Evolutionary conservation across 2,329 filamentous ascomycete genomes (phyloP).

Genomic region (Aspergillus fijiensis): DNA sequence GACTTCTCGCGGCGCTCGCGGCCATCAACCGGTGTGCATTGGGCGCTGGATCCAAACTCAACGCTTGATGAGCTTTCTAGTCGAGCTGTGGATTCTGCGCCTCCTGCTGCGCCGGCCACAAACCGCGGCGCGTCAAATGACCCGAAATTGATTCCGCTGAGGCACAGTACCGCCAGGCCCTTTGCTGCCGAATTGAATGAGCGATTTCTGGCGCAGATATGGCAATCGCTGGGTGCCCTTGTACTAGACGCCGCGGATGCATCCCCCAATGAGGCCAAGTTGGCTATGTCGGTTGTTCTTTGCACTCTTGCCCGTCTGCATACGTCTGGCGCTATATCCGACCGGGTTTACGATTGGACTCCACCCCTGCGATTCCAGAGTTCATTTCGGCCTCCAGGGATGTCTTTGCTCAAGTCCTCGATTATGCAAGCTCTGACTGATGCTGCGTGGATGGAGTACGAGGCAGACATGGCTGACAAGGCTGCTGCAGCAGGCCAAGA

Average conservation of each 20-base stretch:
- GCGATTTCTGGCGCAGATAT: constrained; percentile 38
- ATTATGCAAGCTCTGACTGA: constrained; percentile 51
- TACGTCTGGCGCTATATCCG: constrained; percentile 44
- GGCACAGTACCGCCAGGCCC: constrained; percentile 28
- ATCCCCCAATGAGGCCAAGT: constrained; percentile 32
- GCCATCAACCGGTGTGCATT: constrained; percentile 32
- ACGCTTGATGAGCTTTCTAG: constrained; percentile 34
- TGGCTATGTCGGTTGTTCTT: constrained; percentile 47
- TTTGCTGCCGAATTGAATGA: constrained; percentile 23
- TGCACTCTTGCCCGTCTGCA: constrained; percentile 48
- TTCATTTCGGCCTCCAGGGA: constrained; percentile 42
- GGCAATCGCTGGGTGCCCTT: constrained; percentile 41
- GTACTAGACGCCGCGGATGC: constrained; percentile 44
- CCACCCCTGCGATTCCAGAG: constrained; percentile 28
- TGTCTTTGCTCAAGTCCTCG: constrained; percentile 45
- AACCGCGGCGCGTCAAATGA: neutral
- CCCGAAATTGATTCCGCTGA: constrained; percentile 17
- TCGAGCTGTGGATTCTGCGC: constrained; percentile 5
- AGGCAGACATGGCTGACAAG: constrained; percentile 38
- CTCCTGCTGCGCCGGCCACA: constrained; percentile 7
- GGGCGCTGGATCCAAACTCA: constrained; percentile 20
- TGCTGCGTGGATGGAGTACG: constrained; percentile 45
- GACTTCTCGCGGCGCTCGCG: constrained; percentile 16
- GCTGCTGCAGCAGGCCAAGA: constrained; percentile 39
- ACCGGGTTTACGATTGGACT: constrained; percentile 44